Base-by-base conservation (phyloP, 257 asterid genomes). In the Capsicum baccatum region DNA sequence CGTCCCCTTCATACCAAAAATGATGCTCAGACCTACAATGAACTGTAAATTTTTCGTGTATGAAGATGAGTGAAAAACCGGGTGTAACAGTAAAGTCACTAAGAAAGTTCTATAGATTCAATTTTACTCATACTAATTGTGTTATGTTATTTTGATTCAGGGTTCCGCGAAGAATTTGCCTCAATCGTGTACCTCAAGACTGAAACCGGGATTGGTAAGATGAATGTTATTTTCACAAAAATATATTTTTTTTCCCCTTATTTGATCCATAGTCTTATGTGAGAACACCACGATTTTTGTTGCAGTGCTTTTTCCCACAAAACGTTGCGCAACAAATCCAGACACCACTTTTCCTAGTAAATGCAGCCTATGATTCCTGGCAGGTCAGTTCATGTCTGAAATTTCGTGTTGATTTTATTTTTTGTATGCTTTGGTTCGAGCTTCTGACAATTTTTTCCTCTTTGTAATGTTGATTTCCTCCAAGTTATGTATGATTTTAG, bases 261-360 rank as follows among this genome's bases (percentile, higher is more conserved):
- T 55, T 39, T 19, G 9, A 57, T n/a, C 37, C 48, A 4, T 67
- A 7, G 9, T 84, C 33, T 82, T 59, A 59, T 59, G 64, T 73
- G 19, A 62, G 50, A 81, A 83, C 78, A 6, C 50, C 74, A 54
- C 7, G 7, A 55, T 50, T 83, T 83, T 16, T 56, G 64, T 82
- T 85, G 91, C 97, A 96, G 99, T 94, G 98, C 69, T 93, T 94
- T 71, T 96, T 96, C 89, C 98, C 98, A 9, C 94, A 92, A 89
- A 84, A 96, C 66, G 73, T 91, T 83, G 96, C 86, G 6, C 92
- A 83, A 84, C 89, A 83, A 68, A 89, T 94, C 64, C 89, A 48
- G 80, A 96, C 97, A 0, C 86, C 86, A 1, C 86, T 84, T 47
- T 84, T 84, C 80, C 39, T 84, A 63, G 67, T 84, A 79, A 84